Evolutionary conservation across 441 rosid genomes (phyloP).

Genomic region (Isatis lusitanica): DNA sequence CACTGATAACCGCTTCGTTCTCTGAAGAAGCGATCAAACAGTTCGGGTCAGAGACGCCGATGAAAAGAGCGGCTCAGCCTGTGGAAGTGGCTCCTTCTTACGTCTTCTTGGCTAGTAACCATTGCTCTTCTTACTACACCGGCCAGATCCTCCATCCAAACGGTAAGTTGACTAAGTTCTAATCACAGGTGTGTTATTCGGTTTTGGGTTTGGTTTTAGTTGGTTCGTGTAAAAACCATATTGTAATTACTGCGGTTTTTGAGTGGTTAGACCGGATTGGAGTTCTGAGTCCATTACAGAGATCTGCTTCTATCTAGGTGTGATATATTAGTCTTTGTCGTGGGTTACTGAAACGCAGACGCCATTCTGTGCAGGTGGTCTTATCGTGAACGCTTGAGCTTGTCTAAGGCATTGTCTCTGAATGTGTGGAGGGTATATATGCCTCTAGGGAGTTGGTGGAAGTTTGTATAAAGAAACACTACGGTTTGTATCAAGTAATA

Average conservation of each 20-base stretch:
- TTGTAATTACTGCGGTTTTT: too few species aligned
- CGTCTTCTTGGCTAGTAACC: slow-evolving; percentile 74
- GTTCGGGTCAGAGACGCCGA: slow-evolving; percentile 59
- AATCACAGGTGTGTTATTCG: background rate
- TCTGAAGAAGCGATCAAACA: slow-evolving; percentile 45
- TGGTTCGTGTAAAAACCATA: too few species aligned
- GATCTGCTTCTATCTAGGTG: too few species aligned
- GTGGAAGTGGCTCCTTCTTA: slow-evolving; percentile 65
- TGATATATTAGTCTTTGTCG: background rate
- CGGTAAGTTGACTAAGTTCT: slow-evolving; percentile 36
- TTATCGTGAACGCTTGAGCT: slow-evolving; percentile 54
- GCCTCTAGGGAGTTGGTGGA: background rate
- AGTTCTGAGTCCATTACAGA: too few species aligned
- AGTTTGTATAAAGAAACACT: background rate
- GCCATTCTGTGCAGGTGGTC: slow-evolving; percentile 51
- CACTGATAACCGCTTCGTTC: slow-evolving; percentile 66
- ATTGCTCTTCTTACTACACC: slow-evolving; percentile 73
- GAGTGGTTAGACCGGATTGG: too few species aligned
- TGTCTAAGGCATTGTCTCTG: background rate
- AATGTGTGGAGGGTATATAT: background rate
- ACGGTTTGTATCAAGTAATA: slow-evolving; percentile 2
- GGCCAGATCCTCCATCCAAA: slow-evolving; percentile 86
- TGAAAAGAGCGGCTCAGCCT: slow-evolving; percentile 82
- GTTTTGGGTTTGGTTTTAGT: too few species aligned
- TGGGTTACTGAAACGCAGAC: background rate